Evolutionary conservation across 2,329 filamentous ascomycete genomes (phyloP).

Genomic region (Botrytis paeoniae): DNA sequence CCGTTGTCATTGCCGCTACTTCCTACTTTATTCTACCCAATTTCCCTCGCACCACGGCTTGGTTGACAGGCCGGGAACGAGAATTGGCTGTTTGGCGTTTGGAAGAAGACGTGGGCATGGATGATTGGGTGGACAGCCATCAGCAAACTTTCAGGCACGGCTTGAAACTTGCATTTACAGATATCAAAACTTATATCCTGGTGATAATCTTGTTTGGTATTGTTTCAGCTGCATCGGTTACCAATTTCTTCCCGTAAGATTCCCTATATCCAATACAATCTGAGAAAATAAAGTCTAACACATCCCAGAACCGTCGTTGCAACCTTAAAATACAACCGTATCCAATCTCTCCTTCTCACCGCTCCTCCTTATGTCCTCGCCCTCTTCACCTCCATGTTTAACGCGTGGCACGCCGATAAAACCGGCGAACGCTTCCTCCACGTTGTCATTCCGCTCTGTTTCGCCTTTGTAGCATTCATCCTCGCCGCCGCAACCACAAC

Average conservation of each 20-base stretch:
- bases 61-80: slow-evolving; percentile 56
- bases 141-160: slow-evolving; percentile 42
- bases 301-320: slow-evolving; percentile 57
- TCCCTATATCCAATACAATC: slow-evolving; percentile 37
- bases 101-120: slow-evolving; percentile 55
- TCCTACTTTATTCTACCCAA: slow-evolving; percentile 61
- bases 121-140: slow-evolving; percentile 20
- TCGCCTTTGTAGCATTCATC: slow-evolving; percentile 64
- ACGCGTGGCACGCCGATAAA: slow-evolving; percentile 68
- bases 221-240: slow-evolving; percentile 56
- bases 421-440: slow-evolving; percentile 71
- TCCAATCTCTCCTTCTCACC: slow-evolving; percentile 60
- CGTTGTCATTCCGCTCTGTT: slow-evolving; percentile 57
- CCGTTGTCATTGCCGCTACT: slow-evolving; percentile 55
- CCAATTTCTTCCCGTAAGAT: slow-evolving; percentile 60
- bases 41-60: slow-evolving; percentile 59
- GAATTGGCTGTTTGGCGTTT: slow-evolving; percentile 58
- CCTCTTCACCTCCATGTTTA: slow-evolving; percentile 59
- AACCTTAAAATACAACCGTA: slow-evolving; percentile 61
- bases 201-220: slow-evolving; percentile 51
- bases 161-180: slow-evolving; percentile 49
- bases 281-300: slow-evolving; percentile 34
- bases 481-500: slow-evolving; percentile 61
- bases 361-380: slow-evolving; percentile 63
- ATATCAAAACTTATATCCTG: slow-evolving; percentile 47